Evolutionary conservation across 73 alveolate genomes (phyloP).

Genomic region (Paramecium biaurelia): DNA sequence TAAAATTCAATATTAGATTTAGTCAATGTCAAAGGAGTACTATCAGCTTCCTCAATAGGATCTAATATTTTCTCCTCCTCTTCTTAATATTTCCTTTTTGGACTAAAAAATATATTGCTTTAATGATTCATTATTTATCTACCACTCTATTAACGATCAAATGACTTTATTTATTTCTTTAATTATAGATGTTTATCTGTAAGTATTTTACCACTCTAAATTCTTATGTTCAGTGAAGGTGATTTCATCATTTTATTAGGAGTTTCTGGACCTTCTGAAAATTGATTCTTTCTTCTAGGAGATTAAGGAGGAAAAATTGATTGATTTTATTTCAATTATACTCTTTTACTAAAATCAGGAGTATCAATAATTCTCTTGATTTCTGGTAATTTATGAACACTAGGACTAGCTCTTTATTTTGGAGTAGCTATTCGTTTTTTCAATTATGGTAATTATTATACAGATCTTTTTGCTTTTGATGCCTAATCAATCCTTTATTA

Average conservation of each 20-base stretch:
- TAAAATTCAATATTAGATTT: background rate
- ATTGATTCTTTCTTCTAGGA: background rate
- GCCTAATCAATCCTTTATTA: background rate
- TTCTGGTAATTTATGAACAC: conserved; percentile 10
- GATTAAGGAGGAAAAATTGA: background rate
- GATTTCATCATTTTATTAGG: background rate
- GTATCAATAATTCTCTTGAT: background rate
- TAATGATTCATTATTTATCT: background rate
- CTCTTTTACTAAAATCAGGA: conserved; percentile 33
- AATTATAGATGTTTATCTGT: background rate
- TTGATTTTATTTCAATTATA: background rate
- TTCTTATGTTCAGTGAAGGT: conserved; percentile 12
- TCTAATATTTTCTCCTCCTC: conserved; percentile 1
- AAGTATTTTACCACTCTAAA: background rate
- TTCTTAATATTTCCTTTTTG: background rate
- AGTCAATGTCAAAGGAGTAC: conserved; percentile 33
- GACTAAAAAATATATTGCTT: conserved; percentile 29
- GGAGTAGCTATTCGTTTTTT: conserved; percentile 13
- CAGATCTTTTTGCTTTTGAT: background rate
- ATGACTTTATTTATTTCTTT: conserved; percentile 1
- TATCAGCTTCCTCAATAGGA: conserved; percentile 35
- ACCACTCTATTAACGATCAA: conserved; percentile 14
- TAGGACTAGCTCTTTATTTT: conserved; percentile 35
- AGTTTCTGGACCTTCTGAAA: conserved; percentile 22
- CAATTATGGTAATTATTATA: background rate